Conservation (phyloP, 768 basidiomycete species). For the Dacryopinax spathularia region DNA sequence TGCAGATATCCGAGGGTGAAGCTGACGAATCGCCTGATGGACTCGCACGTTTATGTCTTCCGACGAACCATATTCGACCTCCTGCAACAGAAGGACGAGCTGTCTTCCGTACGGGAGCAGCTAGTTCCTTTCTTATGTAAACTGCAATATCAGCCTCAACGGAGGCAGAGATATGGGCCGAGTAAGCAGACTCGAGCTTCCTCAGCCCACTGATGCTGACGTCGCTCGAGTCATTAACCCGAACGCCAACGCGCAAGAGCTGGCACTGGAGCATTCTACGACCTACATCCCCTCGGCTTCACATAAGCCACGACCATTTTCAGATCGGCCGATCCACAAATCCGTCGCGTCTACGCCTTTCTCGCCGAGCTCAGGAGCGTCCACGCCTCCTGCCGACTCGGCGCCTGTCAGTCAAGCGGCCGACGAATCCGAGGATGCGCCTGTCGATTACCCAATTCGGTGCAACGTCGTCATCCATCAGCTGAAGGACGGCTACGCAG, state of each 20-base stretch:
- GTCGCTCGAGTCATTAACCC: constrained; percentile 33
- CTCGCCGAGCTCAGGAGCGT: background rate
- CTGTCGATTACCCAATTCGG: constrained; percentile 30
- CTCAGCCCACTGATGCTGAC: background rate
- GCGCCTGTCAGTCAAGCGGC: constrained; percentile 13
- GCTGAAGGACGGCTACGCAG: constrained; percentile 39
- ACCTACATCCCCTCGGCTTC: constrained; percentile 14
- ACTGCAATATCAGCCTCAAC: constrained; percentile 43
- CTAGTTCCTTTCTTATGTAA: constrained; percentile 89
- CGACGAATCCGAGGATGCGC: constrained; percentile 10
- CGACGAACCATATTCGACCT: constrained; percentile 56
- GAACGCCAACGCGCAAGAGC: constrained; percentile 31
- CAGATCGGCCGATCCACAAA: background rate
- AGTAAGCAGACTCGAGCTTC: background rate
- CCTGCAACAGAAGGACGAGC: constrained; percentile 44
- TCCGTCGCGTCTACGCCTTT: constrained; percentile 27
- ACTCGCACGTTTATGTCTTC: constrained; percentile 88
- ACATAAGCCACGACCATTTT: constrained; percentile 9
- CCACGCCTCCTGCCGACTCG: constrained; percentile 2
- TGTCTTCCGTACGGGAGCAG: constrained; percentile 78
- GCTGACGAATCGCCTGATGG: constrained; percentile 53
- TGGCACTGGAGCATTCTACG: constrained; percentile 50
- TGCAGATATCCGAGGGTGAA: constrained; percentile 55
- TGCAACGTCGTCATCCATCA: constrained; percentile 52
- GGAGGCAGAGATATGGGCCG: constrained; percentile 15